Conservation (phyloP, 2,329 filamentous ascomycete species). For the Cercospora zeae-maydis region DNA sequence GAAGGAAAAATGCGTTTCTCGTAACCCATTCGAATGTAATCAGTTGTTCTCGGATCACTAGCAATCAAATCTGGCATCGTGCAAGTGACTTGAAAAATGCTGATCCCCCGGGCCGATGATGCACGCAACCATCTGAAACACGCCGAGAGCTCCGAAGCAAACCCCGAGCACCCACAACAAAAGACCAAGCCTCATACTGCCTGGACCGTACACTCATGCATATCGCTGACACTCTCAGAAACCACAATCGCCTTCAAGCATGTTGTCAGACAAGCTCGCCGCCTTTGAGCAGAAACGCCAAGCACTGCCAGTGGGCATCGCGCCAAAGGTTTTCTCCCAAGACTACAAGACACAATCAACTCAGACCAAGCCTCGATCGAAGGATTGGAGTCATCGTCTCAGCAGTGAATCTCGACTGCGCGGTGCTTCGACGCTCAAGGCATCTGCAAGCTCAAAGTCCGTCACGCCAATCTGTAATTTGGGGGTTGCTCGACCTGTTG, state of each 20-base stretch:
- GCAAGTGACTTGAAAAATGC: neutral
- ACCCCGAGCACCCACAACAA: neutral
- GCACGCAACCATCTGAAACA: neutral
- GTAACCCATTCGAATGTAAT: neutral
- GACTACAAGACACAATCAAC: conserved; percentile 1
- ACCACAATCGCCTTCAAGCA: neutral
- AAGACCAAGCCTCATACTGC: neutral
- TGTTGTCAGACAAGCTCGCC: conserved; percentile 14
- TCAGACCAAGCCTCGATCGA: neutral
- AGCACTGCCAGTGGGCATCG: conserved; percentile 17
- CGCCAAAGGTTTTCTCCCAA: conserved; percentile 17
- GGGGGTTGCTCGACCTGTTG: conserved; percentile 17
- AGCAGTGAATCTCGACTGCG: conserved; percentile 17
- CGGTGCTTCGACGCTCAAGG: conserved; percentile 17
- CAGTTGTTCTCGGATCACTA: neutral
- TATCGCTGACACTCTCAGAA: neutral
- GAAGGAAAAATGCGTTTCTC: neutral
- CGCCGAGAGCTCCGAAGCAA: conserved; percentile 1
- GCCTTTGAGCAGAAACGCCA: conserved; percentile 14
- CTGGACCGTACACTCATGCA: neutral
- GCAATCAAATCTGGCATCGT: neutral
- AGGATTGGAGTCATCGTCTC: conserved; percentile 12
- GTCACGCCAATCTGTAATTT: conserved; percentile 17
- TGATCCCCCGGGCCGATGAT: neutral
- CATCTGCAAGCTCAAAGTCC: conserved; percentile 14